A percentile compares a stretch with the other conserved stretches of the same genome.
These are phyloP conservation scores for Withania somnifera DNA, from an alignment of 305 asterid species.

Conservation along the genomic window DNA sequence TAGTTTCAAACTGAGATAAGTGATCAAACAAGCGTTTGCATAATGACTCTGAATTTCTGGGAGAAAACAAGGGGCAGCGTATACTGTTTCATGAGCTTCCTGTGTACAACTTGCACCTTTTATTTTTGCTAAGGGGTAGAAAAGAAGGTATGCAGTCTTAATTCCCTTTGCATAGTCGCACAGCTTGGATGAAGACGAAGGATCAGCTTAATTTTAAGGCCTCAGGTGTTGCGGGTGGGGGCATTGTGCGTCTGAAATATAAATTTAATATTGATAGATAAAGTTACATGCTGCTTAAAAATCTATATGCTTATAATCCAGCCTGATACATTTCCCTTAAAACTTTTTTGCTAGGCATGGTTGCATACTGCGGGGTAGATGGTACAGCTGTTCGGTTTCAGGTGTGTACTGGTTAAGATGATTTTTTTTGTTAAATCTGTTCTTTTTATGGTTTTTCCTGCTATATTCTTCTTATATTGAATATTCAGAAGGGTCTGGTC, in stretches of 20 bases:
- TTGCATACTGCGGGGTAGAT: conserved; percentile 83
- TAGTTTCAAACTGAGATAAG: not conserved
- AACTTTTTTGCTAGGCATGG: conserved; percentile 41
- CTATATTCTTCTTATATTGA: not conserved
- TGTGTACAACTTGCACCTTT: not conserved
- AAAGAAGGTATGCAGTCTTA: not conserved
- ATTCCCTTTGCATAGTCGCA: not conserved
- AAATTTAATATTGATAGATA: not conserved
- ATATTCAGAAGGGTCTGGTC: not conserved
- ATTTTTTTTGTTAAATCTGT: not conserved
- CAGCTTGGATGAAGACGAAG: not conserved
- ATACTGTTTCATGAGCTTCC: not conserved
- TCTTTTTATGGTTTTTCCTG: not conserved
- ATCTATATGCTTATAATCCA: not conserved
- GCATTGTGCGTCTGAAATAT: not conserved
- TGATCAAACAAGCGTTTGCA: not conserved
- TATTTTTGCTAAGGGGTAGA: not conserved
- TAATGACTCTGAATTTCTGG: not conserved
- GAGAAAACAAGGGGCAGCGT: not conserved
- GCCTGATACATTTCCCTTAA: not conserved
- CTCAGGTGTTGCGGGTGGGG: not conserved
- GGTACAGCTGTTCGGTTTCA: conserved; percentile 69
- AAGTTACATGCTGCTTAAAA: not conserved
- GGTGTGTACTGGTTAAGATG: conserved; percentile 27
- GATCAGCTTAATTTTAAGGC: not conserved